phyloP scores from a whole-genome alignment of 2,329 filamentous ascomycete species.

The Tolypocladium ophioglossoides region DNA sequence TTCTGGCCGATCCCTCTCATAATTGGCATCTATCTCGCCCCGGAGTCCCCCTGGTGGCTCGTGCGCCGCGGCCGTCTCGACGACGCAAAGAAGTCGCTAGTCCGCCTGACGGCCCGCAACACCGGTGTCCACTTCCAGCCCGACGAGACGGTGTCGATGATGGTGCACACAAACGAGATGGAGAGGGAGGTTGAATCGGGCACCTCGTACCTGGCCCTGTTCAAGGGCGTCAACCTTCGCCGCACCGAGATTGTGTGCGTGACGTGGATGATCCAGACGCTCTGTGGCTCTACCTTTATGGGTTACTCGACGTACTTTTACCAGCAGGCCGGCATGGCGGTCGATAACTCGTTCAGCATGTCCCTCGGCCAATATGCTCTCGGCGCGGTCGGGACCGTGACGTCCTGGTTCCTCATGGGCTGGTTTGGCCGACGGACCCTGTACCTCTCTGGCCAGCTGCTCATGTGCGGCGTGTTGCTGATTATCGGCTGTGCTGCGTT shows the following conservation, averaged over 20 bases:
- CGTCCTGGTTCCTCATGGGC: conserved; percentile 72
- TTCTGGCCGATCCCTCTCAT: conserved; percentile 63
- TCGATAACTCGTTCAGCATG: conserved; percentile 43
- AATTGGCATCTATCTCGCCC: conserved; percentile 56
- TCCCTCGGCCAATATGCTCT: conserved; percentile 55
- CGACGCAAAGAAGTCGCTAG: conserved; percentile 26
- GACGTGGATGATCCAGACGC: conserved; percentile 53
- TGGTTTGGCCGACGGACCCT: conserved; percentile 64
- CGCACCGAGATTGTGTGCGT: conserved; percentile 63
- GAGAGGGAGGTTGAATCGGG: conserved; percentile 67
- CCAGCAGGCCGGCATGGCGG: conserved; percentile 44
- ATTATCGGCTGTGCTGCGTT: conserved; percentile 80
- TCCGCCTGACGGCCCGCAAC: conserved; percentile 29
- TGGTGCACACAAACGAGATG: conserved; percentile 76
- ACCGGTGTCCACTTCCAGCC: conserved; percentile 53
- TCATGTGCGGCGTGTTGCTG: conserved; percentile 66
- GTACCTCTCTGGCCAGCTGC: conserved; percentile 64
- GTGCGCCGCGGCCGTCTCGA: conserved; percentile 53
- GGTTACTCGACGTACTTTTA: conserved; percentile 57
- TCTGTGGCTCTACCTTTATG: conserved; percentile 53
- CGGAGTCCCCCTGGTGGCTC: conserved; percentile 68
- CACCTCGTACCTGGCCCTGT: conserved; percentile 71
- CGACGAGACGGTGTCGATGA: conserved; percentile 82
- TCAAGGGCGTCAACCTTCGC: conserved; percentile 66
- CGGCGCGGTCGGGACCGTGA: conserved; percentile 72